These are phyloP conservation scores for Teunomyces funiuensis DNA, from an alignment of 805 yeast genomes.

Conservation along the genomic window DNA sequence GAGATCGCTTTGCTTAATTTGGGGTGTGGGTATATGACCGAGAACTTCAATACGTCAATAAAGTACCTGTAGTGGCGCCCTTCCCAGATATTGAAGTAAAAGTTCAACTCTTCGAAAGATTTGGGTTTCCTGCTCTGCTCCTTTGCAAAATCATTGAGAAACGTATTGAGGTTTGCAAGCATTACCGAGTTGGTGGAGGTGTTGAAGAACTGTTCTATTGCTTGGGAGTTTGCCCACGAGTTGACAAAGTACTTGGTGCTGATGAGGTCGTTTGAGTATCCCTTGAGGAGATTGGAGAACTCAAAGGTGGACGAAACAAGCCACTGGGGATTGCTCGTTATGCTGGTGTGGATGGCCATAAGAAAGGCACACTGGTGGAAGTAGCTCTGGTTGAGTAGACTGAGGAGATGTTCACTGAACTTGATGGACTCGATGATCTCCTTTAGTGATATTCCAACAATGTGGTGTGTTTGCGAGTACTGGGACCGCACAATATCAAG, in stretches of 20 bases:
- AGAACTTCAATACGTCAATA: constrained; percentile 29
- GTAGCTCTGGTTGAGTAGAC: constrained; percentile 16
- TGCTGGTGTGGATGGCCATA: constrained; percentile 25
- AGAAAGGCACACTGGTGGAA: constrained; percentile 30
- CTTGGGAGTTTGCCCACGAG: constrained; percentile 17
- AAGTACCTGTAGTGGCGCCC: constrained; percentile 23
- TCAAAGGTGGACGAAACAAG: constrained; percentile 5
- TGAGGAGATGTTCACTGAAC: constrained; percentile 12
- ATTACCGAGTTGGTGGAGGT: constrained; percentile 9
- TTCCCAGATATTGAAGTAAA: constrained; percentile 32
- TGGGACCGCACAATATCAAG: constrained; percentile 26
- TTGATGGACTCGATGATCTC: constrained; percentile 15
- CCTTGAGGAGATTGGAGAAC: constrained; percentile 20
- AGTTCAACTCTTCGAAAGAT: constrained; percentile 25
- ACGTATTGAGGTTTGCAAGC: constrained; percentile 15
- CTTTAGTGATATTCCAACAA: constrained; percentile 15
- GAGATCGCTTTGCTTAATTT: constrained; percentile 11
- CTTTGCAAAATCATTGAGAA: constrained; percentile 17
- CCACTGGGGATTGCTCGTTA: constrained; percentile 5
- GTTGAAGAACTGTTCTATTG: constrained; percentile 13
- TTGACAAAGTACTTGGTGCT: constrained; percentile 24
- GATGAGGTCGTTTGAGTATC: constrained; percentile 28
- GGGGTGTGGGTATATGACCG: constrained; percentile 34
- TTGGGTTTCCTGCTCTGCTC: constrained; percentile 12
- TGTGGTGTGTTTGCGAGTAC: constrained; percentile 13